These are phyloP conservation scores for Penicillium lividum DNA, from an alignment of 495 filamentous ascomycete species.

Conservation along the genomic window DNA sequence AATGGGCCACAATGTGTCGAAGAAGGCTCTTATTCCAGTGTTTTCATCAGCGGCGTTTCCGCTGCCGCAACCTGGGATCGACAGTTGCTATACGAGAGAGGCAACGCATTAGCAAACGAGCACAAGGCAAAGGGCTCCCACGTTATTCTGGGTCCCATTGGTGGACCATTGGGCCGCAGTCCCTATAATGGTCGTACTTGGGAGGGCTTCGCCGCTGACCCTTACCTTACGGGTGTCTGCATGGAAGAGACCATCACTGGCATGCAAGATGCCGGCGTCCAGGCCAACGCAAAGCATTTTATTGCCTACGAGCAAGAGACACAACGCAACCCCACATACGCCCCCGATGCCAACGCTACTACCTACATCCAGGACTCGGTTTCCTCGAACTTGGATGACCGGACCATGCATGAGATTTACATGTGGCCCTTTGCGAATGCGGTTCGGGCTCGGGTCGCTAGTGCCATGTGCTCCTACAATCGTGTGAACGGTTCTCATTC, in stretches of 20 bases:
- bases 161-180: constrained; percentile 54
- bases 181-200: constrained; percentile 60
- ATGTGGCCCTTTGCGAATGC: constrained; percentile 74
- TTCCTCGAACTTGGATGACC: constrained; percentile 59
- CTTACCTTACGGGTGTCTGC: constrained; percentile 58
- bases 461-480: constrained; percentile 72
- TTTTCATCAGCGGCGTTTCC: constrained; percentile 57
- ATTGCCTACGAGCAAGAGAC: constrained; percentile 61
- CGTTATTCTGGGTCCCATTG: constrained; percentile 52
- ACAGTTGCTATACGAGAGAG: constrained; percentile 61
- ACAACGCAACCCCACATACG: constrained; percentile 28
- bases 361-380: constrained; percentile 77
- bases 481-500: constrained; percentile 65
- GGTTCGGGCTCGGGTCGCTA: constrained; percentile 59
- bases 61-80: constrained; percentile 71
- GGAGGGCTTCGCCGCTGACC: constrained; percentile 74
- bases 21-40: constrained; percentile 49
- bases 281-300: constrained; percentile 62
- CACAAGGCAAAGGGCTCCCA: constrained; percentile 55
- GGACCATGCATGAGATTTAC: constrained; percentile 79
- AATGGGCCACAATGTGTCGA: constrained; percentile 56
- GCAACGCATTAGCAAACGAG: constrained; percentile 62
- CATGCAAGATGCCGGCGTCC: constrained; percentile 57
- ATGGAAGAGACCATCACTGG: constrained; percentile 57
- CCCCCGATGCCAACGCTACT: constrained; percentile 62